Percentiles rank a stretch among this genome's conserved stretches.
Conservation (phyloP, 2,329 filamentous ascomycete genomes). For the Plectosphaerella cucumerina region DNA sequence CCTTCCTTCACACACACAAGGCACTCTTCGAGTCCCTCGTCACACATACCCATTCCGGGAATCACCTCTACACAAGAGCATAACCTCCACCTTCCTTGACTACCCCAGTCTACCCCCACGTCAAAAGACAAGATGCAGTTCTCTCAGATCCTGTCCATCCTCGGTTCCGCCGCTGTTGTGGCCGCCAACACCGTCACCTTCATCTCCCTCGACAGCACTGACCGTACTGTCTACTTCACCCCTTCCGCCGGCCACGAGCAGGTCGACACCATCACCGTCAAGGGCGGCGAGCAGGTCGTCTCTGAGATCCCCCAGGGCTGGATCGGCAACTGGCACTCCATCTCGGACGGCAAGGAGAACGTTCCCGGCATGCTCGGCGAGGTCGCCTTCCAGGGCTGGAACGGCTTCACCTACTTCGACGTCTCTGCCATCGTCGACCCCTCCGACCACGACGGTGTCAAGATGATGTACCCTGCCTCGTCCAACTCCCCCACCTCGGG, state of each 20-base stretch:
- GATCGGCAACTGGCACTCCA: conserved; percentile 48
- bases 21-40: background rate
- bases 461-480: conserved; percentile 46
- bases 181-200: conserved; percentile 51
- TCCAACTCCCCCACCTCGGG: conserved; percentile 38
- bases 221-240: conserved; percentile 49
- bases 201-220: conserved; percentile 49
- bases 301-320: conserved; percentile 39
- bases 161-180: conserved; percentile 35
- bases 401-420: conserved; percentile 50
- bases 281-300: conserved; percentile 29
- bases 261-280: conserved; percentile 34
- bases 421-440: conserved; percentile 55
- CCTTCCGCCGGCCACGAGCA: conserved; percentile 30
- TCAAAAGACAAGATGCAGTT: conserved; percentile 49
- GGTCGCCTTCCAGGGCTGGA: conserved; percentile 44
- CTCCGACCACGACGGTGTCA: conserved; percentile 44
- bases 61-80: background rate
- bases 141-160: conserved; percentile 36
- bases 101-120: conserved; percentile 2
- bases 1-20: background rate
- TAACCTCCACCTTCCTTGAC: background rate
- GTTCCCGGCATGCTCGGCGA: conserved; percentile 49
- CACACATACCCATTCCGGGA: background rate
- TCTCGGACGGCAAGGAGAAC: conserved; percentile 37